Base-by-base conservation (phyloP, 23 red algal genomes). In the Gracilaria domingensis region DNA sequence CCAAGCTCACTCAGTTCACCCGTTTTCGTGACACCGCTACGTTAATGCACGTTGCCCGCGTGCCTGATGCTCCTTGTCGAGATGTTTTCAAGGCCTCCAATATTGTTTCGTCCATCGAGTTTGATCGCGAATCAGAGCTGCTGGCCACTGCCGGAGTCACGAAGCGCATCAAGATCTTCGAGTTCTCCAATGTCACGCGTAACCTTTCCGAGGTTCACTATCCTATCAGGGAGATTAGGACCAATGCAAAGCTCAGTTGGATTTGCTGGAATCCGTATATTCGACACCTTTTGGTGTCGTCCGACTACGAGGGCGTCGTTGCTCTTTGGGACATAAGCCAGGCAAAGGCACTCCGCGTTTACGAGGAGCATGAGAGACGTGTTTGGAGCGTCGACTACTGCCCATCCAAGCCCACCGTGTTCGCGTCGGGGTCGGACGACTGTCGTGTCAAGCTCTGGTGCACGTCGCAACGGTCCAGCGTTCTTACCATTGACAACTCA, bases 301-400 rank as follows among this genome's bases (percentile, higher is more conserved):
- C 88, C n/a, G 97, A 99, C 72, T 99, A 99, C 57, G 95, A 99
- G 57, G 97, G 97, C 25, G 90, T 96, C 4, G 94, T 99, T 45
- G 91, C 87, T 0, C 53, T 96, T 14, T 99, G 97, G 97, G 97
- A 99, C 54, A 62, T 93, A 1, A 70, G 84, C 25, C 86, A 49
- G 2, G 69, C 91, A 26, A 53, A 50, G 6, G 75, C 89, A 16
- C 44, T 95, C 3, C 38, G 82, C 37, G 94, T 96, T 25, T 99
- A 78, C 75, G 97, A 99, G 75, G 97, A 99, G 80, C 97, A 99
- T 49, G 95, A 96, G 67, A 83, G 66, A 40, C 86, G 95, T 38
- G 93, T 85, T 16, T 99, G 97, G 97, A 88, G 80, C 40, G 97
- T 99, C 24, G 97, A 99, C 56, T 99, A 87, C 55, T 96, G 89